These are phyloP conservation scores for Saccharomyces pastorianus DNA, from an alignment of 1,139 yeast genomes.

Conservation along the genomic window DNA sequence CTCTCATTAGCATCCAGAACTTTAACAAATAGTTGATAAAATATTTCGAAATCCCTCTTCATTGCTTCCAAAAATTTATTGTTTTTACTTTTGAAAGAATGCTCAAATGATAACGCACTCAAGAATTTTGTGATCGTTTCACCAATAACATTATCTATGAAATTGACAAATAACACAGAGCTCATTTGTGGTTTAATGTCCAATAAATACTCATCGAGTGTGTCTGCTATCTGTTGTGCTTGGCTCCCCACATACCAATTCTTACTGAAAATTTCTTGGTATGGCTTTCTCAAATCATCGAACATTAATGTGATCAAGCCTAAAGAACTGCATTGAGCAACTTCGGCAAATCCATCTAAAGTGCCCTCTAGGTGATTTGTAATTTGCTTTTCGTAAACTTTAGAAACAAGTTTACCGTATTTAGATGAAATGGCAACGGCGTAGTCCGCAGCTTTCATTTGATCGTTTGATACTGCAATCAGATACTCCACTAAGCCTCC, in stretches of 20 bases:
- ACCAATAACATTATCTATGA: conserved; percentile 45
- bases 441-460: conserved; percentile 74
- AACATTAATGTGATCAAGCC: conserved; percentile 60
- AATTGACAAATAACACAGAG: conserved; percentile 42
- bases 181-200: conserved; percentile 49
- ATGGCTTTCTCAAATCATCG: conserved; percentile 54
- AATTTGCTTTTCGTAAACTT: conserved; percentile 51
- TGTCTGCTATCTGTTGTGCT: conserved; percentile 56
- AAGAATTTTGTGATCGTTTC: conserved; percentile 43
- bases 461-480: conserved; percentile 81
- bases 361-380: conserved; percentile 52
- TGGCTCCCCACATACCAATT: conserved; percentile 44
- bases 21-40: conserved; percentile 54
- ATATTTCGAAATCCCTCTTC: conserved; percentile 60
- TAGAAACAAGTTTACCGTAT: conserved; percentile 58
- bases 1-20: conserved; percentile 34
- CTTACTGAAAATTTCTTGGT: conserved; percentile 42
- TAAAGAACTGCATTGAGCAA: conserved; percentile 61
- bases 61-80: conserved; percentile 45
- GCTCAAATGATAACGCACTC: conserved; percentile 38
- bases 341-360: conserved; percentile 66
- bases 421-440: conserved; percentile 68
- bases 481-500: conserved; percentile 78
- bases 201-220: conserved; percentile 64
- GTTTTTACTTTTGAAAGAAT: conserved; percentile 32